Evolutionary conservation across 345 rosid species (phyloP).

Genomic region (Euphorbia peplus): DNA sequence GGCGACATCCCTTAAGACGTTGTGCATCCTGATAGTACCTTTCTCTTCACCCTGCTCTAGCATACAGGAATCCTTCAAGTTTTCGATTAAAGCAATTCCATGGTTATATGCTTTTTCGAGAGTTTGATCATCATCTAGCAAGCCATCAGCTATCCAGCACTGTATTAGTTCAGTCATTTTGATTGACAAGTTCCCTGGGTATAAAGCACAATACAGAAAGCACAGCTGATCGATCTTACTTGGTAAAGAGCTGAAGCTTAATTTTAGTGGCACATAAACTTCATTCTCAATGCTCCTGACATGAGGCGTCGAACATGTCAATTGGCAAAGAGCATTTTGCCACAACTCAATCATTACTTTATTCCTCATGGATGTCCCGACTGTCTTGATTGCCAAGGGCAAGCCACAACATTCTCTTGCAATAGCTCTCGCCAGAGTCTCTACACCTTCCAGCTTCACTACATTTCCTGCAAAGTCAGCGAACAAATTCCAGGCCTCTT

Average conservation of each 20-base stretch:
- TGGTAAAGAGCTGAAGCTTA: constrained; percentile 38
- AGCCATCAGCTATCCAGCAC: constrained; percentile 45
- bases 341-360: constrained; percentile 27
- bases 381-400: constrained; percentile 46
- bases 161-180: constrained; percentile 33
- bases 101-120: constrained; percentile 25
- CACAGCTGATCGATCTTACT: constrained; percentile 30
- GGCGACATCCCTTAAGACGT: constrained; percentile 45
- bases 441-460: constrained; percentile 19
- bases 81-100: constrained; percentile 41
- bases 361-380: constrained; percentile 39
- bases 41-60: constrained; percentile 35
- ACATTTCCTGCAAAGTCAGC: constrained; percentile 16
- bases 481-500: constrained; percentile 33
- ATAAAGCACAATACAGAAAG: constrained; percentile 44
- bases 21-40: constrained; percentile 47
- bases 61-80: constrained; percentile 42
- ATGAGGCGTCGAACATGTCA: constrained; percentile 33
- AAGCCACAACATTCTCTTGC: constrained; percentile 39
- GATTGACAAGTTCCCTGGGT: constrained; percentile 41
- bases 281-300: constrained; percentile 31
- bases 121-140: constrained; percentile 30
- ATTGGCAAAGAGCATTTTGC: constrained; percentile 35
- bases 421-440: constrained; percentile 27
- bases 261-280: constrained; percentile 34